A percentile compares a stretch with the other conserved stretches of the same genome.
phyloP scores from a whole-genome alignment of 2,329 filamentous ascomycete species.

The Pseudogymnoascus sp. region DNA sequence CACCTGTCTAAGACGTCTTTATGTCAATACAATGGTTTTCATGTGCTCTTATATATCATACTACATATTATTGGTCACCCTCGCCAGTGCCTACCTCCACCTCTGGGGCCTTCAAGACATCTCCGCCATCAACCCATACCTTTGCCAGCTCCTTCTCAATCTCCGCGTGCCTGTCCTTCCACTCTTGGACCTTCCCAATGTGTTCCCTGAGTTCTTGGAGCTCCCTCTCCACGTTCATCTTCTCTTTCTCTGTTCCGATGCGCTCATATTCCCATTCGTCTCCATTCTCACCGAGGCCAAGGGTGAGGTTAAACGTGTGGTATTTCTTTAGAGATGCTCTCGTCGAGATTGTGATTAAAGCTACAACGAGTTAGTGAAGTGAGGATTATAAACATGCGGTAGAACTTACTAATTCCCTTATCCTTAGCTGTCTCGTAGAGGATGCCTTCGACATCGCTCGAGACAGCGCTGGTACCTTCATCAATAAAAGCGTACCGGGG shows the following conservation, averaged over 20 bases:
- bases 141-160: conserved; percentile 70
- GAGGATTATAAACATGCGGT: not conserved
- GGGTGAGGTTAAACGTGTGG: conserved; percentile 80
- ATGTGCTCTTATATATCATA: conserved; percentile 5
- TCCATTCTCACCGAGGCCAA: conserved; percentile 73
- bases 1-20: not conserved
- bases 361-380: conserved; percentile 32
- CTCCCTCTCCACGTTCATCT: conserved; percentile 87
- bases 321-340: conserved; percentile 92
- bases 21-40: not conserved
- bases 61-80: not conserved
- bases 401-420: conserved; percentile 74
- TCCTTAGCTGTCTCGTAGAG: conserved; percentile 91
- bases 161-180: conserved; percentile 68
- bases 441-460: conserved; percentile 85
- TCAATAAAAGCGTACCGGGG: conserved; percentile 91
- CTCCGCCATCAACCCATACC: conserved; percentile 26
- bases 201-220: conserved; percentile 74
- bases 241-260: conserved; percentile 89
- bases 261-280: conserved; percentile 87
- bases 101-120: conserved; percentile 5
- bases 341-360: conserved; percentile 91
- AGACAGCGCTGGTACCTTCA: conserved; percentile 90
- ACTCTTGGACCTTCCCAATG: conserved; percentile 71
- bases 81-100: not conserved